Base-by-base conservation (phyloP, 768 basidiomycete species). In the Arthromyces matolae region DNA sequence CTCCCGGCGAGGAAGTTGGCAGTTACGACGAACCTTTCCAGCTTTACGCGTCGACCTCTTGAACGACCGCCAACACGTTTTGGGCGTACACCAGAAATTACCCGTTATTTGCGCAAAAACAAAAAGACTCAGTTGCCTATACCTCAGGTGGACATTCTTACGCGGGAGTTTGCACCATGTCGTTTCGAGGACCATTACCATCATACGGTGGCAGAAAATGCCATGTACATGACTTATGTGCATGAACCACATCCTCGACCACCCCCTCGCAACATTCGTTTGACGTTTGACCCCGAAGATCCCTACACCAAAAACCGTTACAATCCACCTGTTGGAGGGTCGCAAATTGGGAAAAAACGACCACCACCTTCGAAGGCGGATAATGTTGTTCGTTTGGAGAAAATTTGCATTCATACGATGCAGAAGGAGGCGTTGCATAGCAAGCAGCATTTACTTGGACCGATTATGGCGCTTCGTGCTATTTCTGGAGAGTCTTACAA, bases 151-250 rank as follows among this genome's bases (percentile, higher is more conserved):
- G 72, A 76, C 49, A 58, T 89, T 53, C 51, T 83, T 58, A 70
- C 85, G 28, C 83, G 84, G 60, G 83, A 89, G 60, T 84, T 81
- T 48, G 80, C 83, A 5, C 75, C 78, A 49, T 84, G 79, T 53
- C 83, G 94, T 33, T 77, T 93, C 45, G 73, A 76, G 45, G 84
- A 91, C 52, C 92, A 97, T 72, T 97, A 96, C 72, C 64, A 88
- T 66, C 69, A 72, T 31, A 85, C 93, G 8, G 76, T 98, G 51
- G 81, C 81, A 18, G 87, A 93, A 66, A 79, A 97, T 70, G 74
- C 93, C 57, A 82, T 98, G 79, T 99, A 99, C 77, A 85, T 97
- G 78, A 87, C 86, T 44, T 96, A 97, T 72, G 71, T 78, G 41
- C 95, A 97, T 67, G 76, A 83, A 57, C 67, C 72, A 34, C 71